Conservation (phyloP, 2,329 filamentous ascomycete species). For the Ceratocystis variospora region DNA sequence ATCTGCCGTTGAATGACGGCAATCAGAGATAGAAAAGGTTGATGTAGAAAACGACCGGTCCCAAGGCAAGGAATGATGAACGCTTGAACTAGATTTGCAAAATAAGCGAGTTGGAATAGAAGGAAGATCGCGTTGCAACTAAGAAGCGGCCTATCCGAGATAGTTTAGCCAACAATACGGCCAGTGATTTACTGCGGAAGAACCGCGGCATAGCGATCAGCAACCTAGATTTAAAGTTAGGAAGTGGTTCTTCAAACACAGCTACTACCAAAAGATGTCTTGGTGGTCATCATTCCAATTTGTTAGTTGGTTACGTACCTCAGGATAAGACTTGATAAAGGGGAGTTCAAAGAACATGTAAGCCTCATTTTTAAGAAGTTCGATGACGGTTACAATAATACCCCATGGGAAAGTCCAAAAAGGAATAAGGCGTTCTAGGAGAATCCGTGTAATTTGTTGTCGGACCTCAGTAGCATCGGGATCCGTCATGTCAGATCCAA, state of each 20-base stretch:
- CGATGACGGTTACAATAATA: slow-evolving; percentile 71
- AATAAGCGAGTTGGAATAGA: background rate
- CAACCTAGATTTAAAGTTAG: slow-evolving; percentile 22
- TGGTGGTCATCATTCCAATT: too few relatives aligned
- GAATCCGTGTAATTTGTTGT: slow-evolving; percentile 76
- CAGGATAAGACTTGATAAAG: slow-evolving; percentile 78
- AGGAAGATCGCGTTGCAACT: background rate
- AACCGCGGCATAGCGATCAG: slow-evolving; percentile 26
- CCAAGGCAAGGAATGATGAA: background rate
- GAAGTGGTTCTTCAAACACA: background rate
- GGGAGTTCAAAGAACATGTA: slow-evolving; percentile 87
- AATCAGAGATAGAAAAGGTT: background rate
- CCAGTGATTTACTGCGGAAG: slow-evolving; percentile 18
- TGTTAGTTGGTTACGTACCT: slow-evolving; percentile 41
- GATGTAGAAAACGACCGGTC: background rate
- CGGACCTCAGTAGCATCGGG: slow-evolving; percentile 71
- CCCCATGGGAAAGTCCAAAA: slow-evolving; percentile 95
- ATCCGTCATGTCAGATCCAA: slow-evolving; percentile 58
- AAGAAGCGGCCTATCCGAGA: background rate
- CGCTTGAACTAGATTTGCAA: background rate
- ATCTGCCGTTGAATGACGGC: background rate
- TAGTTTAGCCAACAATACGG: background rate
- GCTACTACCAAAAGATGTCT: too few relatives aligned
- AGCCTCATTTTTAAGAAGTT: slow-evolving; percentile 75
- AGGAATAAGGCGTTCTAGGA: slow-evolving; percentile 76